A percentile compares a stretch with the other conserved stretches of the same genome.
phyloP scores from a whole-genome alignment of 2,329 filamentous ascomycete species.

The Seiridium cupressi region DNA sequence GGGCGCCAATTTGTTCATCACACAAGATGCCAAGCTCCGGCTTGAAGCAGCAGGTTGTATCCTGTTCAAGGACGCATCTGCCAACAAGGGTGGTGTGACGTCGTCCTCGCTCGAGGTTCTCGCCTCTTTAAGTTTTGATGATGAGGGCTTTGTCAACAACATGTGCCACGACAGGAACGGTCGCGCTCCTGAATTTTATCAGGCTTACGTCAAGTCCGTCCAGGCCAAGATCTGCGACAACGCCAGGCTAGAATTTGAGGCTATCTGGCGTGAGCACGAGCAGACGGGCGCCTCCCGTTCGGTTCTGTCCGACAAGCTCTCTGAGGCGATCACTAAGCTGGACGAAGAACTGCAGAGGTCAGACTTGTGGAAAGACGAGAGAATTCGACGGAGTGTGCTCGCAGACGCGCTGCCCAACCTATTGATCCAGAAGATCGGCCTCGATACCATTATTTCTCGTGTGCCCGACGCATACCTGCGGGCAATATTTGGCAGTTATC shows the following conservation, averaged over 20 bases:
- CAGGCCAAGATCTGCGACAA: constrained; percentile 91
- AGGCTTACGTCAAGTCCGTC: constrained; percentile 87
- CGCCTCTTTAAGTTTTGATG: constrained; percentile 91
- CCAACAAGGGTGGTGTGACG: constrained; percentile 98
- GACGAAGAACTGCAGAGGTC: constrained; percentile 96
- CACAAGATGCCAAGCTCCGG: constrained; percentile 93
- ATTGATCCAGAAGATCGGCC: constrained; percentile 82
- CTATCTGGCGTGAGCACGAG: constrained; percentile 94
- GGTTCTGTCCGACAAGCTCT: constrained; percentile 88
- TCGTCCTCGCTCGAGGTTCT: constrained; percentile 96
- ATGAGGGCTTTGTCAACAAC: constrained; percentile 81
- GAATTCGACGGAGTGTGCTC: constrained; percentile 75
- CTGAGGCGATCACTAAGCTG: constrained; percentile 88
- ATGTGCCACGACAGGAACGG: constrained; percentile 83
- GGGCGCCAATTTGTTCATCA: constrained; percentile 97
- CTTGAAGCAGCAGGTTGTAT: constrained; percentile 94
- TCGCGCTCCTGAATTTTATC: constrained; percentile 84
- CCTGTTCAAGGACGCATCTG: constrained; percentile 95
- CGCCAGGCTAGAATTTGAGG: constrained; percentile 91
- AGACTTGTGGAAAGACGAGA: constrained; percentile 82
- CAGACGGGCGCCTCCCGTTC: constrained; percentile 76
- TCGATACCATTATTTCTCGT: constrained; percentile 81
- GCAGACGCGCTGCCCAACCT: constrained; percentile 82
- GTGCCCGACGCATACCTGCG: constrained; percentile 91
- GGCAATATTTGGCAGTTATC: constrained; percentile 92